Evolutionary conservation across 73 alveolate species (phyloP), one percentile per base, ranked within the genome.

Genomic region (Blepharisma japonicum): DNA sequence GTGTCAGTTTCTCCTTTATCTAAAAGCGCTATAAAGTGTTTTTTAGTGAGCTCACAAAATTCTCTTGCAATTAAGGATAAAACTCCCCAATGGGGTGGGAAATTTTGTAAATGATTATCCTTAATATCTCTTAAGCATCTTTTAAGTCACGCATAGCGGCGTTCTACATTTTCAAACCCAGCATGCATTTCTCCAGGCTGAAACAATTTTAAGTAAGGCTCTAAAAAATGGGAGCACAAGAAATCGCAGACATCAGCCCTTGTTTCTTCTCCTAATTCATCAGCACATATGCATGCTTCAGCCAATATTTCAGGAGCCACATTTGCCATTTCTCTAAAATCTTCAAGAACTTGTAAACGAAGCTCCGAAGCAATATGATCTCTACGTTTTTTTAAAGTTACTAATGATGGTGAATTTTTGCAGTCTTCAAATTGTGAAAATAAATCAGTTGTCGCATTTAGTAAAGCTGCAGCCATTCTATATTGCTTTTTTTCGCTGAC

Each of bases 141-240:
- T 78, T 91, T 89, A 38, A 96, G 83, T 99, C 99, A 96, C 8
- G 98, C 98, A 82, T 89, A 95, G 81, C 99, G 86, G 79, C 98
- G 88, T 68, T 91, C 97, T 42, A 96, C 90, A 53, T 89, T 90
- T 72, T 94, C 98, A 83, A 96, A 87, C 32, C 91, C 90, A 45
- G 88, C 71, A 71, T 89, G 90, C 71, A 85, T 81, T 25, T 85
- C 54, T 42, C 95, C 97, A 11, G 96, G 94, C 46, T 85, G 82
- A 77, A 95, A 96, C 9, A 91, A 51, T 48, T 84, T 88, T 68
- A 82, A 89, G 80, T 96, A 96, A 7, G 98, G 94, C 68, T 89
- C 93, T 61, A 95, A 87, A 70, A 88, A 83, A 83, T 81, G 91
- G 68, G 87, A 87, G 71, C 97, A 88, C 81, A 94, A 85, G 94